Base-by-base conservation (phyloP, 352 stramenopile genomes). In the Poterioochromonas sp. region DNA sequence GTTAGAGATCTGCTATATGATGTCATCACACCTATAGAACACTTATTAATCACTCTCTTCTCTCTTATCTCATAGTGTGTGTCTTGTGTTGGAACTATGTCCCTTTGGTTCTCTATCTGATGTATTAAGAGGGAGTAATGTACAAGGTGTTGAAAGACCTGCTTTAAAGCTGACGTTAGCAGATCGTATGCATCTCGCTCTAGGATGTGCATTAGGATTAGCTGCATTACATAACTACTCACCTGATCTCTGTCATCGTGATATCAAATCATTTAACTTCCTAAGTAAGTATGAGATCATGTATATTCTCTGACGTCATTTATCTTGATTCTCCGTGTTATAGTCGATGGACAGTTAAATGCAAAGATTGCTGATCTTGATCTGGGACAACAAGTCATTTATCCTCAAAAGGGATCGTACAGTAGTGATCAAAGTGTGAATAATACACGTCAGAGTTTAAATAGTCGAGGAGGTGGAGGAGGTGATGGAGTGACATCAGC, bases 201-300 rank as follows among this genome's bases (percentile, higher is more conserved):
- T 51, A 8, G 65, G 65, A 0, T 74, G 65, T 74, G 41, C 65
- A 5, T 15, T 2, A 15, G 65, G 65, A 11, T 18, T 74, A n/a
- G 39, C 15, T 26, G 65, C 65, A 12, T 54, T 74, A 3, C 65
- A 74, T 37, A 37, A 1, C 3, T 54, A 37, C 39, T 22, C 15
- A 8, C 39, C 65, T 37, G 39, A 54, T 18, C 39, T 54, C 2
- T 58, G 37, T 12, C 65, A 74, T 39, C 37, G 65, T 35, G 65
- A 74, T 39, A 34, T 74, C 1, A 74, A 74, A 37, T 74, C 65
- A n/a, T 58, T 74, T 53, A 74, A 74, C 65, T 74, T 74, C n/a
- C 40, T 74, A 35, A 11, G 60, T 43, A 43, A 3, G 35, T 43
- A 69, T 69, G 60, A 43, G 39, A 5, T 69, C 41, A 43, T 20